Evolutionary conservation across 306 rosid species (phyloP).

Genomic region (Psophocarpus tetragonolobus): DNA sequence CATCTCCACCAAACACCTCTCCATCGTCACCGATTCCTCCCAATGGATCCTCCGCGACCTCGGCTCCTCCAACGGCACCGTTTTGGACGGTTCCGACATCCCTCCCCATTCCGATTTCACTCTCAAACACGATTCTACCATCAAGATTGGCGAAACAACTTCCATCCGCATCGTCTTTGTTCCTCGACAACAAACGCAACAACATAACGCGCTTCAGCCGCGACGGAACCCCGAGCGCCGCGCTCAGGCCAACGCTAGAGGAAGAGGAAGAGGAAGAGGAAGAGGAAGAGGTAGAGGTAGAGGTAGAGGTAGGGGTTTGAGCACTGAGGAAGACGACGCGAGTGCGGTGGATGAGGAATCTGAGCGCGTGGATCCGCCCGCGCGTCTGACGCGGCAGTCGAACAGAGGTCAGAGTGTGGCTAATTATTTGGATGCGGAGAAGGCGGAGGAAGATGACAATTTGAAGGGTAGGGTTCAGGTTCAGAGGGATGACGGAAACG

Average conservation of each 20-base stretch:
- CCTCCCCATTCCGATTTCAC: slow-evolving; percentile 43
- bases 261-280: no score
- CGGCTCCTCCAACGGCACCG: slow-evolving; percentile 82
- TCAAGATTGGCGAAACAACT: slow-evolving; percentile 71
- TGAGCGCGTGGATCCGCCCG: slow-evolving; percentile 7
- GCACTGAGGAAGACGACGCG: not conserved
- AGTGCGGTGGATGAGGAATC: not conserved
- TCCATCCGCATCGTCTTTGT: slow-evolving; percentile 50
- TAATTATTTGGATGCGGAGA: not conserved
- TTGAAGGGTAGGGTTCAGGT: slow-evolving; percentile 20
- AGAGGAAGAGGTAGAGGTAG: slow-evolving; percentile 19
- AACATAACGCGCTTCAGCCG: not conserved
- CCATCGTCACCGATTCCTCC: slow-evolving; percentile 39
- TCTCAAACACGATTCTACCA: slow-evolving; percentile 48
- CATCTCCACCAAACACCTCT: slow-evolving; percentile 76
- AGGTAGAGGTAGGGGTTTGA: slow-evolving; percentile 21
- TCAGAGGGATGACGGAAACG: slow-evolving; percentile 9
- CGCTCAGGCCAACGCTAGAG: not conserved
- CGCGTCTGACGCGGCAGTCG: not conserved
- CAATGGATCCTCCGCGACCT: slow-evolving; percentile 74
- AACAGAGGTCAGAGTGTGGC: not conserved
- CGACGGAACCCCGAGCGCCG: slow-evolving; percentile 57
- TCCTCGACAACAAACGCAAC: not conserved
- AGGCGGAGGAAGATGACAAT: no score
- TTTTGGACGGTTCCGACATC: slow-evolving; percentile 47